Conservation (phyloP, 176 grass and related monocot species). For the Cymbopogon citratus region DNA sequence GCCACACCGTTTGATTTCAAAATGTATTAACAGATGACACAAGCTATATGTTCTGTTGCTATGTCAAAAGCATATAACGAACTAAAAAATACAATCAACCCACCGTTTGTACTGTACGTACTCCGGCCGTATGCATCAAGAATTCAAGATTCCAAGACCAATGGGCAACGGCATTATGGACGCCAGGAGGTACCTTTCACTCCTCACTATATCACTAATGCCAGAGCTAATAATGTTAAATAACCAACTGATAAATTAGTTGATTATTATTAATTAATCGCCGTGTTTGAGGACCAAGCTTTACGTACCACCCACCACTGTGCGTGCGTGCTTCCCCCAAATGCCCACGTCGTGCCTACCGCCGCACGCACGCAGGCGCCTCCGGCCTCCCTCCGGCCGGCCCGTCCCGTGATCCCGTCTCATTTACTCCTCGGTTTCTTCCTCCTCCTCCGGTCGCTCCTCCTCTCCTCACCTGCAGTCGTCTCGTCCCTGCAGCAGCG, state of each 20-base stretch:
- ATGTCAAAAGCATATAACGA: too few relatives aligned
- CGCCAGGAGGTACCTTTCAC: background rate
- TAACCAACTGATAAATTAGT: background rate
- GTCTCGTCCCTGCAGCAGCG: too few relatives aligned
- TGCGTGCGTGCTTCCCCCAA: conserved; percentile 10
- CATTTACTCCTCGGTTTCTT: background rate
- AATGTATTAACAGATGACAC: too few relatives aligned
- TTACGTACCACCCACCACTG: conserved; percentile 32
- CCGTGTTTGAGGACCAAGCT: conserved; percentile 18
- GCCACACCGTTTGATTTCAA: too few relatives aligned
- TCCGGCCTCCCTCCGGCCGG: background rate
- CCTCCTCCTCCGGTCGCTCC: background rate
- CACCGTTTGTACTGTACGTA: too few relatives aligned
- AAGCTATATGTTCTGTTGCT: too few relatives aligned
- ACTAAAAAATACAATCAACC: too few relatives aligned
- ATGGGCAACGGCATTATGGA: background rate
- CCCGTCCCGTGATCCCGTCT: background rate
- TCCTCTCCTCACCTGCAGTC: too few relatives aligned
- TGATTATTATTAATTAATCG: background rate
- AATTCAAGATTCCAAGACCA: background rate
- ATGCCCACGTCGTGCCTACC: conserved; percentile 41
- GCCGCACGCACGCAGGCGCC: background rate
- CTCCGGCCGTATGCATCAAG: too few relatives aligned
- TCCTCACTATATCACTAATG: background rate
- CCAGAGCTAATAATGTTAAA: background rate